Conservation (phyloP, 2,329 filamentous ascomycete genomes). For the Proliferodiscus dingleyae region DNA sequence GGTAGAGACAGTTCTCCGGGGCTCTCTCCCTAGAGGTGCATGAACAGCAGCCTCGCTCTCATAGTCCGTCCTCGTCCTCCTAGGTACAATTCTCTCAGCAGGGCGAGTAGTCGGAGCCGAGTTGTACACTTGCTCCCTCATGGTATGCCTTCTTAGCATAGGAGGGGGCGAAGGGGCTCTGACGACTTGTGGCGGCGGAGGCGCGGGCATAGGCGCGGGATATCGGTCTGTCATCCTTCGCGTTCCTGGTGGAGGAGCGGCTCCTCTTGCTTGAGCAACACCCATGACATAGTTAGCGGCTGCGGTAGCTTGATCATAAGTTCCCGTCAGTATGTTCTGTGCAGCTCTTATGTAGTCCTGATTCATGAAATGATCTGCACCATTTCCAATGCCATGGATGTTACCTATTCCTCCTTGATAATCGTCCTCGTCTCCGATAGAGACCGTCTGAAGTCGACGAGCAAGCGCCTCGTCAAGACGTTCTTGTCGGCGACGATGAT, state of each 20-base stretch:
- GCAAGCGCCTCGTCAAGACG: slow-evolving; percentile 45
- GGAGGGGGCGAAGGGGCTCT: slow-evolving; percentile 14
- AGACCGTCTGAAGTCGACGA: slow-evolving; percentile 44
- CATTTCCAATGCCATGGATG: slow-evolving; percentile 43
- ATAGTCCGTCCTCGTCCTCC: slow-evolving; percentile 25
- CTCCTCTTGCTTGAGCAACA: slow-evolving; percentile 21
- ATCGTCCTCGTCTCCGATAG: slow-evolving; percentile 29
- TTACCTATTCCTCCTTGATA: slow-evolving; percentile 43
- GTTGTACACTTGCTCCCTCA: slow-evolving; percentile 23
- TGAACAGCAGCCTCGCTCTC: slow-evolving; percentile 24
- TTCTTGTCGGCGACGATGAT: slow-evolving; percentile 38
- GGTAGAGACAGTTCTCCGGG: slow-evolving; percentile 1
- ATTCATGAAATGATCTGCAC: slow-evolving; percentile 55
- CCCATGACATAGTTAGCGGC: slow-evolving; percentile 32
- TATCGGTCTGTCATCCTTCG: slow-evolving; percentile 20
- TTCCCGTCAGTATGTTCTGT: slow-evolving; percentile 31
- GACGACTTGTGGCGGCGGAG: too few relatives aligned
- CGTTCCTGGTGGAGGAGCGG: slow-evolving; percentile 8
- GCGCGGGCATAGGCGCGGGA: slow-evolving; percentile 16
- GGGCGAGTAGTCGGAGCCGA: slow-evolving; percentile 12
- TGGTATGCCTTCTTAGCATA: slow-evolving; percentile 25
- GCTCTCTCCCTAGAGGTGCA: slow-evolving; percentile 16
- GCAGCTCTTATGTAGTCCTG: slow-evolving; percentile 48
- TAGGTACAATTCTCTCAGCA: slow-evolving; percentile 23
- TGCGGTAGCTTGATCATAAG: slow-evolving; percentile 30